Conservation (phyloP, 2,329 filamentous ascomycete species). For the Aureobasidium uvarum region DNA sequence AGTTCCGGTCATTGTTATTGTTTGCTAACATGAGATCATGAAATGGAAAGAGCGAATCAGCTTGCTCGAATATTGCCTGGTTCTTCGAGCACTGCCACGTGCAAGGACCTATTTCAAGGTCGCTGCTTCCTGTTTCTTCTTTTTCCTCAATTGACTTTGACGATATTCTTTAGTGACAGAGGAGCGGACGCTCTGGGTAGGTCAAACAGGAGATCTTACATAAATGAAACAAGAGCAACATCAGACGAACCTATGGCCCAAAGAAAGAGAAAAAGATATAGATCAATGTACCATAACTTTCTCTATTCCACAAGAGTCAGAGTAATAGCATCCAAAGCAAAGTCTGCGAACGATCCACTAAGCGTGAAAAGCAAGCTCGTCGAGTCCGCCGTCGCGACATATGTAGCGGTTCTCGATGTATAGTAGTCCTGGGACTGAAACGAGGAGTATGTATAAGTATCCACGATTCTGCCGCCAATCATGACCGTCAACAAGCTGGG, state of each 20-base stretch:
- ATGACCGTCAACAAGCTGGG: too few species aligned
- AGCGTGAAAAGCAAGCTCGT: not conserved
- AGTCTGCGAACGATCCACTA: not conserved
- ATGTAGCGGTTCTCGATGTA: not conserved
- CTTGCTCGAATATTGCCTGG: not conserved
- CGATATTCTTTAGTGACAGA: too few species aligned
- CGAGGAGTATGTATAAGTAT: not conserved
- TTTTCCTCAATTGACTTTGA: too few species aligned
- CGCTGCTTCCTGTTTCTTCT: not conserved
- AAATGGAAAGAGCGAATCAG: not conserved
- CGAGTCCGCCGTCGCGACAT: not conserved
- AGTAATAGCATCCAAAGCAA: not conserved
- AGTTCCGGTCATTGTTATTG: not conserved
- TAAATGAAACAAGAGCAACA: too few species aligned
- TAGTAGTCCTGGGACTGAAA: not conserved
- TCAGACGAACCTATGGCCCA: not conserved
- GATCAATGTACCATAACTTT: not conserved
- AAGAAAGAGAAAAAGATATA: not conserved
- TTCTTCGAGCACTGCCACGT: not conserved
- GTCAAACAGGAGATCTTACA: too few species aligned
- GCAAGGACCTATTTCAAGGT: not conserved
- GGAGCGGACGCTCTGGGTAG: too few species aligned
- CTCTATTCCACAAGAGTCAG: not conserved
- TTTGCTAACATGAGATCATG: not conserved
- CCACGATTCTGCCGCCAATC: not conserved